Evolutionary conservation across 1,284 basidiomycete species (phyloP).

Genomic region (Amylostereum areolatum): DNA sequence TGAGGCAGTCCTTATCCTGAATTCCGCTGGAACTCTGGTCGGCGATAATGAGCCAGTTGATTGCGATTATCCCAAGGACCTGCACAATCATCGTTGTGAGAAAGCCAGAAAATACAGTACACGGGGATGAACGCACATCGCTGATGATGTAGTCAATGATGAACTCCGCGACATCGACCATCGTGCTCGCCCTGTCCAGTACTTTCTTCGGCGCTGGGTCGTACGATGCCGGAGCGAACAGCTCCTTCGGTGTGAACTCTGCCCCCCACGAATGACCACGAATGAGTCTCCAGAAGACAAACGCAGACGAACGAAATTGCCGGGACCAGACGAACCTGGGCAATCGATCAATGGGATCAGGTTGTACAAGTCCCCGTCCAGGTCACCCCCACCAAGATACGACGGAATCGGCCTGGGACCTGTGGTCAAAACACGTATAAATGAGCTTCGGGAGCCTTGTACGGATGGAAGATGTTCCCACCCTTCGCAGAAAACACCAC

Average conservation of each 20-base stretch:
- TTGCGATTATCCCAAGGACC: conserved; percentile 56
- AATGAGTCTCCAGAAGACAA: neutral
- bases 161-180: conserved; percentile 68
- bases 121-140: conserved; percentile 54
- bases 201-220: conserved; percentile 38
- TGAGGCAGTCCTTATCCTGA: conserved; percentile 53
- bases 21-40: conserved; percentile 56
- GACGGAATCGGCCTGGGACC: conserved; percentile 54
- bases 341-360: conserved; percentile 28
- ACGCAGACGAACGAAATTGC: conserved; percentile 43
- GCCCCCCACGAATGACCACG: too few species aligned
- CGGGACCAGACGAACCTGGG: conserved; percentile 19
- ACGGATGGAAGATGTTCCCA: conserved; percentile 15
- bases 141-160: conserved; percentile 66
- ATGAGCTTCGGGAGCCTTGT: too few species aligned
- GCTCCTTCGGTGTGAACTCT: neutral
- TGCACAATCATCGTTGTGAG: too few species aligned
- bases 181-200: conserved; percentile 51
- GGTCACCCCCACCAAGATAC: too few species aligned
- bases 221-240: conserved; percentile 19
- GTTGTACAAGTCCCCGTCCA: conserved; percentile 39
- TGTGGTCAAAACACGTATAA: too few species aligned
- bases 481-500: conserved; percentile 55
- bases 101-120: too few species aligned
- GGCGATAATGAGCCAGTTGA: conserved; percentile 59